phyloP scores from a whole-genome alignment of 2,329 filamentous ascomycete species.

The Gyromitra esculenta region DNA sequence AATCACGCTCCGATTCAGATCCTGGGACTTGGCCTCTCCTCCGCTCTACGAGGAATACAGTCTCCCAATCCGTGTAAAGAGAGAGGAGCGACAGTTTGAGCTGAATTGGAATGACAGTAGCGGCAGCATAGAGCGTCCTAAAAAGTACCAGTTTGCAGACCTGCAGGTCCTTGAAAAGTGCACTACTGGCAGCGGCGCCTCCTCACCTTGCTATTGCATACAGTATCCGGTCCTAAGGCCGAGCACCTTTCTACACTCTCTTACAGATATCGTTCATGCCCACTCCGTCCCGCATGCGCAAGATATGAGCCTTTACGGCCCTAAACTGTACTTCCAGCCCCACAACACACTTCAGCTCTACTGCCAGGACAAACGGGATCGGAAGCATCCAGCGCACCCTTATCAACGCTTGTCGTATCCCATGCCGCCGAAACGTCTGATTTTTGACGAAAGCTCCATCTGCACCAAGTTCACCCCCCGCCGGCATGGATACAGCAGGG shows the following conservation, averaged over 20 bases:
- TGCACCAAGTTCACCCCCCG: background rate
- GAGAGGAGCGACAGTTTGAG: background rate
- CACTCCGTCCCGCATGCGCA: slow-evolving; percentile 6
- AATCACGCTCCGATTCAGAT: slow-evolving; percentile 28
- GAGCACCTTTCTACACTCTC: slow-evolving; percentile 17
- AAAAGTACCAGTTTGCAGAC: slow-evolving; percentile 30
- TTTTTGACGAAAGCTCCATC: background rate
- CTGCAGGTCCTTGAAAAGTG: slow-evolving; percentile 3
- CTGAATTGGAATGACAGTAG: background rate
- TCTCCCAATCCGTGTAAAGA: background rate
- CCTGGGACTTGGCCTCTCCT: slow-evolving; percentile 31
- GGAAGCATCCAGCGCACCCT: slow-evolving; percentile 30
- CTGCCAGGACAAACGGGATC: slow-evolving; percentile 19
- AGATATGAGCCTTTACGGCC: slow-evolving; percentile 26
- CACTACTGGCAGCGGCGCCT: background rate
- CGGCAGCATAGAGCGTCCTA: background rate
- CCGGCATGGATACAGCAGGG: slow-evolving; percentile 21
- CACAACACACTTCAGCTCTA: slow-evolving; percentile 29
- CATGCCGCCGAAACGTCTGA: background rate
- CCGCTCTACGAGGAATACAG: slow-evolving; percentile 24
- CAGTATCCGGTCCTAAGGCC: background rate
- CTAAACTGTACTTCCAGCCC: slow-evolving; percentile 32
- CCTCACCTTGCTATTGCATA: background rate
- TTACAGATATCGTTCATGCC: background rate
- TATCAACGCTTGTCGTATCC: slow-evolving; percentile 32